A percentile compares a stretch with the other conserved stretches of the same genome.
These are phyloP conservation scores for Brassica incana DNA, from an alignment of 345 rosid species.

Conservation along the genomic window DNA sequence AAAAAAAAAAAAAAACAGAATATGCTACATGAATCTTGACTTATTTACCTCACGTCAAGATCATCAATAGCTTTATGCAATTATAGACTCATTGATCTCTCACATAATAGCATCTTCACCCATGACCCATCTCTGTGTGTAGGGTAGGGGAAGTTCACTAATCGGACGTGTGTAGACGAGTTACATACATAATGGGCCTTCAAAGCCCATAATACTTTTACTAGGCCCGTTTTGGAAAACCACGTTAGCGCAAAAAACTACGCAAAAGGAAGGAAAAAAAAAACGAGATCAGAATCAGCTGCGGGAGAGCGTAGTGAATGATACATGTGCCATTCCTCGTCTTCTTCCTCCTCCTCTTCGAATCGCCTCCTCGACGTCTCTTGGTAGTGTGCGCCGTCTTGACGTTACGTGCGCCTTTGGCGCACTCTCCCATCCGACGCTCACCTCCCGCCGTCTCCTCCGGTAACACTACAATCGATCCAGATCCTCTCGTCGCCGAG, in stretches of 20 bases:
- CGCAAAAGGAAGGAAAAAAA: not conserved
- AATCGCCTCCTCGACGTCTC: too few species aligned
- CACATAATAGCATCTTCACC: not conserved
- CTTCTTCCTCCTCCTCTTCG: not conserved
- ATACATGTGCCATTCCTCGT: not conserved
- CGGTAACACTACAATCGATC: slow-evolving; percentile 21
- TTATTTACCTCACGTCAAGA: not conserved
- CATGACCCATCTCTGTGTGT: too few species aligned
- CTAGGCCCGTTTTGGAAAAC: not conserved
- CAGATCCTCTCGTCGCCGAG: slow-evolving; percentile 21
- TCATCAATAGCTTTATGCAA: not conserved
- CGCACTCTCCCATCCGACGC: slow-evolving; percentile 50
- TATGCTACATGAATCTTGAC: too few species aligned
- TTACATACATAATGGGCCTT: not conserved
- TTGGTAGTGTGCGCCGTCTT: slow-evolving; percentile 44
- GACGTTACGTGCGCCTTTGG: slow-evolving; percentile 51
- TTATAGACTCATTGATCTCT: not conserved
- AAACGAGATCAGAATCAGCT: not conserved
- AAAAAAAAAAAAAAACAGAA: too few species aligned
- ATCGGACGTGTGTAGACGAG: not conserved
- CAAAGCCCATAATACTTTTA: not conserved
- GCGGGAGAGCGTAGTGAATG: slow-evolving; percentile 20
- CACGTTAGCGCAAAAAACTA: not conserved
- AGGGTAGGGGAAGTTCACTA: too few species aligned
- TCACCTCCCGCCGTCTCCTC: not conserved